Evolutionary conservation across 2,329 filamentous ascomycete species (phyloP).

Genomic region (Metarhizium sp.): DNA sequence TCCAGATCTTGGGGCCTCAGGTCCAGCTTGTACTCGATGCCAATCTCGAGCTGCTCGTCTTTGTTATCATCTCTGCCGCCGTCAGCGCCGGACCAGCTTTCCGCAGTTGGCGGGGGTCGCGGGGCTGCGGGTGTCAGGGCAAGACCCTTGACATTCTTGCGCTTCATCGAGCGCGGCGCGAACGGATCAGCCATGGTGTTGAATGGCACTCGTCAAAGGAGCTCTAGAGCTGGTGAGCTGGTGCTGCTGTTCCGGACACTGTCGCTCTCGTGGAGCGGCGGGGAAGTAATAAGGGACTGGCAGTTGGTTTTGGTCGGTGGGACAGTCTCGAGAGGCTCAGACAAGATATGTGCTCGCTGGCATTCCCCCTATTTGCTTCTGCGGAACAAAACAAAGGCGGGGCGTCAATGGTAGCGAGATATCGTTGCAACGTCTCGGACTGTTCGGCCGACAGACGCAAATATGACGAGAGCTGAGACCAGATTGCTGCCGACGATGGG

Average conservation of each 20-base stretch:
- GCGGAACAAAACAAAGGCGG: too few species aligned
- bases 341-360: not conserved
- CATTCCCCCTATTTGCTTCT: not conserved
- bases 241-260: not conserved
- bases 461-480: too few species aligned
- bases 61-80: slow-evolving; percentile 51
- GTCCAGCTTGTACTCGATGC: slow-evolving; percentile 93
- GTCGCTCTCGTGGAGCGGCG: not conserved
- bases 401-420: too few species aligned
- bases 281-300: not conserved
- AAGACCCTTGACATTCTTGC: slow-evolving; percentile 97
- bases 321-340: not conserved
- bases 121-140: slow-evolving; percentile 73
- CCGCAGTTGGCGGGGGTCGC: slow-evolving; percentile 61
- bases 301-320: not conserved
- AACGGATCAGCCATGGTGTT: slow-evolving; percentile 51
- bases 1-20: slow-evolving; percentile 86
- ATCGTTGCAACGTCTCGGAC: too few species aligned
- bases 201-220: not conserved
- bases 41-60: slow-evolving; percentile 72
- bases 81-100: slow-evolving; percentile 53
- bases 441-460: too few species aligned
- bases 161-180: slow-evolving; percentile 79
- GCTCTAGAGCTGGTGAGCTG: not conserved
- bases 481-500: too few species aligned